These are phyloP conservation scores for Fusarium siculi DNA, from an alignment of 2,329 filamentous ascomycete genomes.

Conservation along the genomic window DNA sequence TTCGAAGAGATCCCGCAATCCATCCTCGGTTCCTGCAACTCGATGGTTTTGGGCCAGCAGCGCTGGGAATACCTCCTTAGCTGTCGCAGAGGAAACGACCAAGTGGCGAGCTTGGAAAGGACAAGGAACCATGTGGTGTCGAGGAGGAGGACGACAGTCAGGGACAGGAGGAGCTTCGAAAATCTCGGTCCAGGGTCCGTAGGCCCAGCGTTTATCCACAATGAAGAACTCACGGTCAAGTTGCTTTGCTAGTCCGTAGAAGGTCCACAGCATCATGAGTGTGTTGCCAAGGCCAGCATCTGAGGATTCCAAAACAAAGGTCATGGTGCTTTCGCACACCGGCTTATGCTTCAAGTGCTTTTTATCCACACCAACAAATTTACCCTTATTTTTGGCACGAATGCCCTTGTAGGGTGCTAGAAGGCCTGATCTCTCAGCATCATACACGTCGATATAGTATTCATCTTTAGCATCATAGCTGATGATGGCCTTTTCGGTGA, in stretches of 20 bases:
- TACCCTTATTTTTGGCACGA: constrained; percentile 54
- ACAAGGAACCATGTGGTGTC: constrained; percentile 81
- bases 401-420: constrained; percentile 55
- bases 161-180: constrained; percentile 75
- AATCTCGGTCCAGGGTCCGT: constrained; percentile 78
- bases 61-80: constrained; percentile 71
- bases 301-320: constrained; percentile 77
- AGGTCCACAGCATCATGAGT: constrained; percentile 83
- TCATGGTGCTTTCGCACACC: constrained; percentile 77
- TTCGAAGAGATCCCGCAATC: constrained; percentile 68
- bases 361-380: constrained; percentile 60
- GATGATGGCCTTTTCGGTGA: constrained; percentile 57
- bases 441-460: constrained; percentile 78
- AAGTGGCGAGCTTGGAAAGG: constrained; percentile 80
- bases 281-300: constrained; percentile 82
- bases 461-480: constrained; percentile 71
- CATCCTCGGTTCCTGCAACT: constrained; percentile 36
- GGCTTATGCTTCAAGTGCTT: constrained; percentile 58
- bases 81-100: constrained; percentile 76
- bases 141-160: constrained; percentile 76
- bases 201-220: constrained; percentile 85
- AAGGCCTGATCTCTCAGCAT: constrained; percentile 74
- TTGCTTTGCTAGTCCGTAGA: constrained; percentile 80
- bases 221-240: constrained; percentile 84
- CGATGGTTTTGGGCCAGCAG: constrained; percentile 50